Conservation (phyloP, 1,139 yeast genomes). For the Trichomonascaceae sp. region DNA sequence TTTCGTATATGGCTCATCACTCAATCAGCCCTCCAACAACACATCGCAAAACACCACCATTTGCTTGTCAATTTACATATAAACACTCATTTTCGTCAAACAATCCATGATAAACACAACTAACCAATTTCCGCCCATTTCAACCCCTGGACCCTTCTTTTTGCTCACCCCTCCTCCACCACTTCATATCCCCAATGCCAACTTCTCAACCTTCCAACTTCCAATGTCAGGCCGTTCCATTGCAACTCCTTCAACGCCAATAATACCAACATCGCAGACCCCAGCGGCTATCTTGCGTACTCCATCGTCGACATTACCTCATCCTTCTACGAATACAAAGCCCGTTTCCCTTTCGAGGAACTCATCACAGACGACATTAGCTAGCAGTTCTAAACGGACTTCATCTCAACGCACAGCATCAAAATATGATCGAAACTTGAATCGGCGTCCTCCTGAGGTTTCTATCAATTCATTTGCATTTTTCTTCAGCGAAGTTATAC, state of each 20-base stretch:
- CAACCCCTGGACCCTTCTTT: background rate
- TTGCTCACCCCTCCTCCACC: background rate
- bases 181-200: conserved; percentile 13
- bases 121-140: too few species aligned
- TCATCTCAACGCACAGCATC: conserved; percentile 16
- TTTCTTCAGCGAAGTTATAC: conserved; percentile 66
- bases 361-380: background rate
- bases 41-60: too few species aligned
- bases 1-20: too few species aligned
- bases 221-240: conserved; percentile 7
- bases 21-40: too few species aligned
- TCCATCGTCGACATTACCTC: conserved; percentile 29
- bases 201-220: background rate
- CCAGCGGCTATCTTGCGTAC: conserved; percentile 28
- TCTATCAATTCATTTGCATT: conserved; percentile 62
- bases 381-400: background rate
- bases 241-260: conserved; percentile 25
- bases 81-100: too few species aligned
- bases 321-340: conserved; percentile 14
- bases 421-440: conserved; percentile 64
- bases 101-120: too few species aligned
- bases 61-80: too few species aligned
- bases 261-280: conserved; percentile 28
- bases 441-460: conserved; percentile 60
- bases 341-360: background rate